Evolutionary conservation across 805 yeast species (phyloP).

Genomic region (Metschnikowia proteae): DNA sequence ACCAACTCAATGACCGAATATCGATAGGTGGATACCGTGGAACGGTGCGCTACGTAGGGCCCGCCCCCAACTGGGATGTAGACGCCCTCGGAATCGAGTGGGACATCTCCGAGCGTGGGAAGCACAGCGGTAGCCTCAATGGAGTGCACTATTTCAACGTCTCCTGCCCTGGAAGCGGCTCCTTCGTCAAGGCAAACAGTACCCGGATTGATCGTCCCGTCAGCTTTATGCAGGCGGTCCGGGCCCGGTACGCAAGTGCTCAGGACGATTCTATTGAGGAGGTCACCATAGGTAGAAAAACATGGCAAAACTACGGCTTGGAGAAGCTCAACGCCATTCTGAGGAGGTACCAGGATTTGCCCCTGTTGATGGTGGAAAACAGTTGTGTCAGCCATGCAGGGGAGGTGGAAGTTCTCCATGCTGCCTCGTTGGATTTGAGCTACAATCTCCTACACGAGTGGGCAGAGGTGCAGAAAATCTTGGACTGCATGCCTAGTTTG

Average conservation of each 20-base stretch:
- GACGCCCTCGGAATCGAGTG: conserved; percentile 79
- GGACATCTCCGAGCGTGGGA: conserved; percentile 72
- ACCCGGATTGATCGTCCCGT: conserved; percentile 26
- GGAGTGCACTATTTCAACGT: conserved; percentile 54
- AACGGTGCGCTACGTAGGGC: conserved; percentile 62
- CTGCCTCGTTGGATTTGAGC: conserved; percentile 14
- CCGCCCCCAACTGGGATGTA: conserved; percentile 55
- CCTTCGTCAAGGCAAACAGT: conserved; percentile 54
- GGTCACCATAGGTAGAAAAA: conserved; percentile 52
- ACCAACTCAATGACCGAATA: conserved; percentile 10
- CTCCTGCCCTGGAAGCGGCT: conserved; percentile 46
- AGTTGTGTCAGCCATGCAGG: conserved; percentile 27
- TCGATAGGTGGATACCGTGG: conserved; percentile 47
- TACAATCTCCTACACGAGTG: conserved; percentile 13
- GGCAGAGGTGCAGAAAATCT: conserved; percentile 33
- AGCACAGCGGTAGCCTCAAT: conserved; percentile 58
- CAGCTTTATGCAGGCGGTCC: conserved; percentile 48
- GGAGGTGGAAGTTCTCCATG: background rate
- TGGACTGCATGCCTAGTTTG: conserved; percentile 35
- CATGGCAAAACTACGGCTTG: conserved; percentile 63
- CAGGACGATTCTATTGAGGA: conserved; percentile 13
- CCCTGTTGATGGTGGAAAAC: conserved; percentile 48
- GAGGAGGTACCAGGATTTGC: conserved; percentile 42
- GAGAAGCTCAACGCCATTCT: conserved; percentile 50
- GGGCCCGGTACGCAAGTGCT: conserved; percentile 40